Evolutionary conservation across 2,329 filamentous ascomycete genomes (phyloP), one percentile per base, ranked within the genome.

Genomic region (Botrytis galanthina): DNA sequence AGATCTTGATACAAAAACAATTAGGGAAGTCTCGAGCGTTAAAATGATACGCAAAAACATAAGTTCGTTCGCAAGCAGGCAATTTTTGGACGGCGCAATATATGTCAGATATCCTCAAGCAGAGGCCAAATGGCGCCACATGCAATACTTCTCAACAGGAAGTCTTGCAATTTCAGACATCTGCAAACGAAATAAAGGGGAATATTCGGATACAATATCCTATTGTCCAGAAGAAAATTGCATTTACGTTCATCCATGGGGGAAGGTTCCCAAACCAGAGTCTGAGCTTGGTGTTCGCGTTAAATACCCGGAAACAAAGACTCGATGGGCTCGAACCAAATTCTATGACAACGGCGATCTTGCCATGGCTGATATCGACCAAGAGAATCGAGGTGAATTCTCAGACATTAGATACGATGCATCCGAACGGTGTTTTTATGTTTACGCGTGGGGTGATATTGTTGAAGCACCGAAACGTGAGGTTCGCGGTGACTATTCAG

Each of bases 31-130:
- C 54, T 48, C 48, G 5, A n/a, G 48, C 9, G 10, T 42, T 8
- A 57, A 20, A 14, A 67, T 59, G 62, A 35, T 72, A 66, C n/a
- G 46, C 61, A 54, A 67, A 20, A 64, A 72, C 29, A 54, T 72
- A 64, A 67, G 61, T 32, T 67, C 26, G 10, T 72, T 72, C 37
- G 44, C 44, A 9, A 51, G 32, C n/a, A 18, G 18, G 9, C 37
- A 35, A 44, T 67, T 59, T 26, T 62, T 71, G 32, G n/a, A 42
- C 12, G 62, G 59, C 22, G 73, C 73, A 51, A 48, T 74, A 2
- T 54, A 48, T 54, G 72, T 78, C 35, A 67, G 75, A 4, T 78
- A 75, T 48, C 78, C 78, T 12, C 66, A 70, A 46, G 75, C 73
- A 4, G 70, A 72, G 18, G 72, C 67, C 37, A 62, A 67, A 9